Evolutionary conservation across 257 asterid species (phyloP).

Genomic region (Thymus quinquecostatus): DNA sequence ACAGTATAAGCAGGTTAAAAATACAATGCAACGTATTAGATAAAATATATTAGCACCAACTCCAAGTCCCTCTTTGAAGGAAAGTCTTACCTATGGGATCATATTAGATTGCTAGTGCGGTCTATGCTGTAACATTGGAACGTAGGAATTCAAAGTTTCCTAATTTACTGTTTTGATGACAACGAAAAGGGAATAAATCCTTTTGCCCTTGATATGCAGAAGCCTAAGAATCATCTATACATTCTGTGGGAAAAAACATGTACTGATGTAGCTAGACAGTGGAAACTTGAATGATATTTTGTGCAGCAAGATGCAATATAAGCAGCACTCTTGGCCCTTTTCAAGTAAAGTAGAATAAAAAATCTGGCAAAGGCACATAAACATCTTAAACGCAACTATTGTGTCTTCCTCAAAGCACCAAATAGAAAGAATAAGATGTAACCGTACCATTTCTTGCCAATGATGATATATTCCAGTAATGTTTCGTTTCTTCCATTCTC

Average conservation of each 20-base stretch:
- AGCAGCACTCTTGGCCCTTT: slow-evolving; percentile 1
- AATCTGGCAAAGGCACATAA: background rate
- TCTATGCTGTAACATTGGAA: background rate
- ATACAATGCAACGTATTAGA: background rate
- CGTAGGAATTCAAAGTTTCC: background rate
- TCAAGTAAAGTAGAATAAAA: background rate
- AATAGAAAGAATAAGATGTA: slow-evolving; percentile 13
- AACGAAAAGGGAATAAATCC: background rate
- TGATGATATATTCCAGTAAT: slow-evolving; percentile 91
- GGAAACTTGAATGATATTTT: slow-evolving; percentile 5
- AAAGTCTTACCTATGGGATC: background rate
- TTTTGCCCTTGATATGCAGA: background rate
- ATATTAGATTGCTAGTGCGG: background rate
- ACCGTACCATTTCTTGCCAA: slow-evolving; percentile 83
- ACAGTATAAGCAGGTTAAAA: background rate
- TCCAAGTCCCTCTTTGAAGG: background rate
- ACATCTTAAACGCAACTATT: background rate
- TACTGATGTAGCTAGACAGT: slow-evolving; percentile 11
- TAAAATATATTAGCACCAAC: too few species aligned
- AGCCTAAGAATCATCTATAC: background rate
- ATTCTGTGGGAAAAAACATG: background rate
- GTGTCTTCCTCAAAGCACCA: slow-evolving; percentile 12
- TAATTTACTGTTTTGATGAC: background rate
- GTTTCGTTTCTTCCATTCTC: slow-evolving; percentile 84
- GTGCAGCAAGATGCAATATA: slow-evolving; percentile 7